Conservation (phyloP, 306 rosid genomes). For the Pterocarpus santalinus region DNA sequence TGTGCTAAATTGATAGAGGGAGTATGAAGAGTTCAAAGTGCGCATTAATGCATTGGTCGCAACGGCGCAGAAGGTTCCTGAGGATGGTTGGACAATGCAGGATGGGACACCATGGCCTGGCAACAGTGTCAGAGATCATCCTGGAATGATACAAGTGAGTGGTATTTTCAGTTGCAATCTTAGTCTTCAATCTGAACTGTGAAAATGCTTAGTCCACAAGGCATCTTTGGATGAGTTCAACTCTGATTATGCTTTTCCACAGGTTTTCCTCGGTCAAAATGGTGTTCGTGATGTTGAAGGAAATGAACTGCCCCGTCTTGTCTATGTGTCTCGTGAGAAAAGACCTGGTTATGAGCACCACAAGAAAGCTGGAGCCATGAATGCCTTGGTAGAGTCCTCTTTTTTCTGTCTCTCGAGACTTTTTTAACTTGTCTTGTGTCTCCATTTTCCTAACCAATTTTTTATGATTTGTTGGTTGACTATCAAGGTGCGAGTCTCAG, state of each 20-base stretch:
- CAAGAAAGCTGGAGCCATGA: slow-evolving; percentile 97
- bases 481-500: slow-evolving; percentile 82
- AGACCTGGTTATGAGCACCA: slow-evolving; percentile 95
- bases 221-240: slow-evolving; percentile 20
- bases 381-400: slow-evolving; percentile 68
- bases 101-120: slow-evolving; percentile 99
- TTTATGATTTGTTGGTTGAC: slow-evolving; percentile 27
- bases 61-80: slow-evolving; percentile 88
- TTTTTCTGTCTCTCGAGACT: not conserved
- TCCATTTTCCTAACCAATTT: slow-evolving; percentile 17
- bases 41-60: slow-evolving; percentile 83
- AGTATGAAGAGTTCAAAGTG: slow-evolving; percentile 93
- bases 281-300: slow-evolving; percentile 86
- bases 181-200: not conserved
- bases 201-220: not conserved
- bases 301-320: slow-evolving; percentile 82
- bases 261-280: slow-evolving; percentile 97
- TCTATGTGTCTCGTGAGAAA: slow-evolving; percentile 95
- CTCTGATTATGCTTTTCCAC: slow-evolving; percentile 3
- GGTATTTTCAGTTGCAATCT: slow-evolving; percentile 24
- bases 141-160: slow-evolving; percentile 94
- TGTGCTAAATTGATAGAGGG: slow-evolving; percentile 66
- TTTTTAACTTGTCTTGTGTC: not conserved
- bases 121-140: slow-evolving; percentile 90
- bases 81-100: slow-evolving; percentile 99